A percentile compares a stretch with the other conserved stretches of the same genome.
Evolutionary conservation across 805 yeast species (phyloP).

Genomic region (Maudiozyma saulgeensis): DNA sequence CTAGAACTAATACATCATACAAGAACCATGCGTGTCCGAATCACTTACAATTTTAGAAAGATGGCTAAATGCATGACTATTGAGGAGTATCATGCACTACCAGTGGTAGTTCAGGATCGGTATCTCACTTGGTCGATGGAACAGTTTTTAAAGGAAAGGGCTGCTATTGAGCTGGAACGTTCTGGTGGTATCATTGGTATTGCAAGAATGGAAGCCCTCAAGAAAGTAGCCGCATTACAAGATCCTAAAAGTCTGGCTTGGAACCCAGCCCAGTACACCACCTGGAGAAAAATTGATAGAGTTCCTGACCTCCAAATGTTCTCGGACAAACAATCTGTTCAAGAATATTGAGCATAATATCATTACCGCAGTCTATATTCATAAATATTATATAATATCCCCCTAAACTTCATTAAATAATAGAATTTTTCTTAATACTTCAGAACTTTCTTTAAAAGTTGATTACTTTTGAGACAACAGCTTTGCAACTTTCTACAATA

Average conservation of each 20-base stretch:
- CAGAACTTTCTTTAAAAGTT: too few relatives aligned
- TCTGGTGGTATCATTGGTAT: slow-evolving; percentile 2
- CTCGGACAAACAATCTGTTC: not conserved
- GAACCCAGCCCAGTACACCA: not conserved
- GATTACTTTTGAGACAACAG: too few relatives aligned
- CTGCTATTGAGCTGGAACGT: not conserved
- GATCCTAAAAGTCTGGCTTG: not conserved
- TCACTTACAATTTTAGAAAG: not conserved
- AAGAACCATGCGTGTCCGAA: not conserved
- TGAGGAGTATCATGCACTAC: slow-evolving; percentile 1
- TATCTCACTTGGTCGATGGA: slow-evolving; percentile 3
- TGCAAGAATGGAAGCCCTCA: slow-evolving; percentile 1
- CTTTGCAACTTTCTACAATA: too few relatives aligned
- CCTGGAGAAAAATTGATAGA: not conserved
- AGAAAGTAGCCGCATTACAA: not conserved
- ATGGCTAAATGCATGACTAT: slow-evolving; percentile 1
- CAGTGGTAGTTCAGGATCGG: slow-evolving; percentile 1
- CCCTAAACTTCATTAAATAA: too few relatives aligned
- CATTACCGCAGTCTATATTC: too few relatives aligned
- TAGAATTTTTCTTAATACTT: too few relatives aligned
- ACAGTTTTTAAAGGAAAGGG: slow-evolving; percentile 2
- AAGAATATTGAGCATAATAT: too few relatives aligned
- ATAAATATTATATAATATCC: too few relatives aligned
- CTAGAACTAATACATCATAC: not conserved
- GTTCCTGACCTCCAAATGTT: not conserved